Base-by-base conservation (phyloP, 2,329 filamentous ascomycete genomes). In the Diaporthe eres region DNA sequence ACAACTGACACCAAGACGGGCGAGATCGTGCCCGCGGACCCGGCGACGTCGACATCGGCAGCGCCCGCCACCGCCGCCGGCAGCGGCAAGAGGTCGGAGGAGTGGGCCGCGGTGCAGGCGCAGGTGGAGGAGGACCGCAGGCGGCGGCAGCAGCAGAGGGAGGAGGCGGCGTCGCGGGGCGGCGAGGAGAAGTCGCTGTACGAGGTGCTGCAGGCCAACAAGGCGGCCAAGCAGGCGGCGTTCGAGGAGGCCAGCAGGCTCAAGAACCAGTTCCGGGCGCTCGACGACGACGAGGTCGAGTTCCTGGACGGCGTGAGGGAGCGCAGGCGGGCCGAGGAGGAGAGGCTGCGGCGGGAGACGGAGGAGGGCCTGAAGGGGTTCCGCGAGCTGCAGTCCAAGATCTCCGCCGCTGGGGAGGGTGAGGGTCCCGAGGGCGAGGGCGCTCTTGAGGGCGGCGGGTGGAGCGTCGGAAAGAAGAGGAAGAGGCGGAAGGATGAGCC, bases 181-280 rank as follows among this genome's bases (percentile, higher is more conserved):
- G 73, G 57, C 57, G 72, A 39, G 31, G 90, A 93, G 79, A 92
- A 89, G 84, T 92, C 89, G 71, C 87, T 97, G 39, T 97, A 89
- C 82, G 94, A 96, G 58, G 88, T 94, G 2, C 84, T 97, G 71
- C 93, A 96, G 84, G 94, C 93, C 58, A 97, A 97, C 84, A 96
- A 96, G 90, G 94, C 92, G 78, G 93, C 94, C 75, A 96, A 96
- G 84, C 93, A 96, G 85, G 94, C 94, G 28, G 94, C 92, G 12
- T 95, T 95, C 82, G 94, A 95, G 82, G 94, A 96, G 83, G 88
- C 92, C 7, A 90, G 89, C 77, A 89, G 89, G 78, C 86, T 96
- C 71, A 90, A 91, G 81, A 94, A 96, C 80, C 94, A 96, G 85
- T 96, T 95, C 82, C 90, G 92, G 53, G 88, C 93, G 4, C 88